These are phyloP conservation scores for Parastagonospora nodorum DNA, from an alignment of 2,329 filamentous ascomycete species.

Conservation along the genomic window DNA sequence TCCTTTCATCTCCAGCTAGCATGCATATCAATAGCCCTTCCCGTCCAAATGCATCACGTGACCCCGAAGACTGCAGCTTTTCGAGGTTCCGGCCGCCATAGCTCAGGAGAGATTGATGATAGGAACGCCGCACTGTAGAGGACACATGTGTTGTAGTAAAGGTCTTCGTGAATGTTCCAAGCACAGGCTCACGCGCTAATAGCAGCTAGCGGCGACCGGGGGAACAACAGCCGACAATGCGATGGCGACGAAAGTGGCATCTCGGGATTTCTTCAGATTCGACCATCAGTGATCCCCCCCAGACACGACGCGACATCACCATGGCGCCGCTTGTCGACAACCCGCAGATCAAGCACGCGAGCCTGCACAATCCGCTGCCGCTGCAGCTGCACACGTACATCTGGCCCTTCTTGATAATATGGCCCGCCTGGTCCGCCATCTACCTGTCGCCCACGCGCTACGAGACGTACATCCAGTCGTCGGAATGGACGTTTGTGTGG, in stretches of 20 bases:
- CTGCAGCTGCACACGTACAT: constrained; percentile 83
- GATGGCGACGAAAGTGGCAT: constrained; percentile 12
- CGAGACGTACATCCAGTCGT: constrained; percentile 86
- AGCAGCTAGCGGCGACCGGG: constrained; percentile 10
- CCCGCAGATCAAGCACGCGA: constrained; percentile 83
- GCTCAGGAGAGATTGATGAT: too few relatives aligned
- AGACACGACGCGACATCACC: constrained; percentile 12
- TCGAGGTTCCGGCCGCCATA: too few relatives aligned
- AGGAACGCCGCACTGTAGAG: too few relatives aligned
- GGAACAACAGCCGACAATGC: constrained; percentile 6
- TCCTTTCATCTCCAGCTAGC: too few relatives aligned
- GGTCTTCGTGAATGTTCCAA: constrained; percentile 9
- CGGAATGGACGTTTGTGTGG: constrained; percentile 98
- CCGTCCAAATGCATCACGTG: too few relatives aligned
- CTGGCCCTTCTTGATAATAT: constrained; percentile 90
- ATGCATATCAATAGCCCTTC: too few relatives aligned
- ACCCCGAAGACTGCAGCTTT: too few relatives aligned
- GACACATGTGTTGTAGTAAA: not conserved
- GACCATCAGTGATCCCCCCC: not conserved
- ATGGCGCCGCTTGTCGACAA: constrained; percentile 80
- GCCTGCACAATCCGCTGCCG: constrained; percentile 85
- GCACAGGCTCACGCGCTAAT: too few relatives aligned
- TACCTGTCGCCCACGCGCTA: constrained; percentile 86
- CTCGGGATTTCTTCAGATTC: not conserved
- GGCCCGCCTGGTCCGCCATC: constrained; percentile 88